Conservation (phyloP, 305 asterid genomes). For the Fraxinus albicans region DNA sequence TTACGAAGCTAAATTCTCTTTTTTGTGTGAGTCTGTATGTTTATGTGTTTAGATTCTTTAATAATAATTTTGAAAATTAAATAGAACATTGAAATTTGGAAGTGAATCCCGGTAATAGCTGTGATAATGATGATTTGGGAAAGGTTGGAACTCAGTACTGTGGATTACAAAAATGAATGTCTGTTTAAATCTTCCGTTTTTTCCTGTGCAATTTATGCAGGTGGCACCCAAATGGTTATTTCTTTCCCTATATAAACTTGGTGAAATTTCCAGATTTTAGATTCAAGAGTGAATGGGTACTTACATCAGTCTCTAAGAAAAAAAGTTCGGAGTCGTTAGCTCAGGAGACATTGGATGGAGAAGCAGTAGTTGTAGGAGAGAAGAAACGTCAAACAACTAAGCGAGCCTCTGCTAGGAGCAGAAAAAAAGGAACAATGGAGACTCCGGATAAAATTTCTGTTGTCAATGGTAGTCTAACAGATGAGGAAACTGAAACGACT, state of each 20-base stretch:
- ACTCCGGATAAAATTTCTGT: slow-evolving; percentile 39
- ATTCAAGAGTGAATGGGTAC: slow-evolving; percentile 38
- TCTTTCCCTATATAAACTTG: slow-evolving; percentile 38
- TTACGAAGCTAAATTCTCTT: slow-evolving; percentile 4
- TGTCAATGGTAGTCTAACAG: slow-evolving; percentile 29
- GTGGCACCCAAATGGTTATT: slow-evolving; percentile 48
- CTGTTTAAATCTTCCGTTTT: not conserved
- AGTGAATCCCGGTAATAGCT: not conserved
- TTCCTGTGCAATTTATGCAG: slow-evolving; percentile 46
- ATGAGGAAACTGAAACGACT: slow-evolving; percentile 38
- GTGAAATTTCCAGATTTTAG: slow-evolving; percentile 49
- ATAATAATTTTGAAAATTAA: not conserved
- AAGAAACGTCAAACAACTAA: slow-evolving; percentile 45
- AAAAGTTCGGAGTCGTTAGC: slow-evolving; percentile 37
- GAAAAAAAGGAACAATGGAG: slow-evolving; percentile 42
- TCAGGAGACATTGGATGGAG: slow-evolving; percentile 51
- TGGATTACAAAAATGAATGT: not conserved
- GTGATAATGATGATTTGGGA: not conserved
- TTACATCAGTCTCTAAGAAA: slow-evolving; percentile 50
- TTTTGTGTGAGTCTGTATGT: not conserved
- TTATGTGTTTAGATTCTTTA: not conserved
- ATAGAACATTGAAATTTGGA: not conserved
- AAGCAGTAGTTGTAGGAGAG: slow-evolving; percentile 42
- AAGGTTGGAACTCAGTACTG: not conserved
- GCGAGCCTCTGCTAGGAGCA: slow-evolving; percentile 51